Evolutionary conservation across 2,329 filamentous ascomycete genomes (phyloP).

Genomic region (Orbilia quercus): DNA sequence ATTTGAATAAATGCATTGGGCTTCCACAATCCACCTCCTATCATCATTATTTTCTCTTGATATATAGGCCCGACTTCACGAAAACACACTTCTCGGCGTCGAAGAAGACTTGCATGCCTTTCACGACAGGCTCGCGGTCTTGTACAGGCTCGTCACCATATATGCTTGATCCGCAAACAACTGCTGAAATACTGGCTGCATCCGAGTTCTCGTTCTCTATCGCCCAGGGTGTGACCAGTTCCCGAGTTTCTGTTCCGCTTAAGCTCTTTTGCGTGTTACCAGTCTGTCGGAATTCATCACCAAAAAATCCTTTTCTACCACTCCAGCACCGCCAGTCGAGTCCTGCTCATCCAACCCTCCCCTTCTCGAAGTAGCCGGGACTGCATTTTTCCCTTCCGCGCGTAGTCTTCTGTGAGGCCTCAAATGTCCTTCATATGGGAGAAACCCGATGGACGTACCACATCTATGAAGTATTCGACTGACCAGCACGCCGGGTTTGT

Average conservation of each 20-base stretch:
- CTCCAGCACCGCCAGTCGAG: constrained; percentile 11
- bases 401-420: constrained; percentile 36
- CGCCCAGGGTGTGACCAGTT: constrained; percentile 54
- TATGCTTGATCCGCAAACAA: constrained; percentile 49
- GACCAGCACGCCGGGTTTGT: constrained; percentile 52
- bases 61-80: constrained; percentile 26
- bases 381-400: constrained; percentile 36
- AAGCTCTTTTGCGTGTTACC: constrained; percentile 49
- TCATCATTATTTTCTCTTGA: constrained; percentile 22
- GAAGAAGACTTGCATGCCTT: constrained; percentile 30
- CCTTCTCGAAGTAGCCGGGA: constrained; percentile 20
- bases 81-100: constrained; percentile 7
- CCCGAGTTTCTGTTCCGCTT: constrained; percentile 56
- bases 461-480: constrained; percentile 50
- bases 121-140: constrained; percentile 42
- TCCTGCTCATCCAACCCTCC: constrained; percentile 43
- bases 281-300: constrained; percentile 51
- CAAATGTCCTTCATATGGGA: constrained; percentile 55
- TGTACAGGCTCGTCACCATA: constrained; percentile 28
- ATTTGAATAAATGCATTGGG: constrained; percentile 56
- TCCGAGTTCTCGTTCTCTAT: constrained; percentile 15
- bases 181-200: constrained; percentile 41
- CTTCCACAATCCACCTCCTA: constrained; percentile 42
- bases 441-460: constrained; percentile 37
- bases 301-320: constrained; percentile 46